Conservation (phyloP, 495 filamentous ascomycete genomes). For the Tuber indicum region DNA sequence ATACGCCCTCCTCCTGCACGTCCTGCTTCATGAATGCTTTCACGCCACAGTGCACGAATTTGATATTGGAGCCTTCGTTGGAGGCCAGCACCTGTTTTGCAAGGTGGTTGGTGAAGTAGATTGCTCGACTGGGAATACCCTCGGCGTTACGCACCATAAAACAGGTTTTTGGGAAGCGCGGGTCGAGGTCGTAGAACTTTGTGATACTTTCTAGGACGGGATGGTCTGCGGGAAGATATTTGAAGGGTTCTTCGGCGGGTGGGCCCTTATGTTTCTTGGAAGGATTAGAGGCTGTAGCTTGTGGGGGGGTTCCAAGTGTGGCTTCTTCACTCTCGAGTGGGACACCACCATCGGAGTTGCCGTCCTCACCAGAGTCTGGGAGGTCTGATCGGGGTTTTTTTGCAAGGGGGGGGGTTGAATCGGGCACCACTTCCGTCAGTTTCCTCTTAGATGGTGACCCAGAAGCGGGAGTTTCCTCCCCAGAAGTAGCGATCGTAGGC, state of each 20-base stretch:
- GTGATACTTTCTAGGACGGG: slow-evolving; percentile 66
- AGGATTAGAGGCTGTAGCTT: slow-evolving; percentile 27
- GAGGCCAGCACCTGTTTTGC: slow-evolving; percentile 69
- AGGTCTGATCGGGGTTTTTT: slow-evolving; percentile 40
- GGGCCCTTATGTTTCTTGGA: slow-evolving; percentile 49
- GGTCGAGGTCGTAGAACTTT: slow-evolving; percentile 72
- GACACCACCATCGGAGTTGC: not conserved
- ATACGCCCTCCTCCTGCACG: slow-evolving; percentile 72
- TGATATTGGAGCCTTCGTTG: slow-evolving; percentile 84
- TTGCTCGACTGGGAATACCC: slow-evolving; percentile 73
- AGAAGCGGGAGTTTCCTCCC: slow-evolving; percentile 40
- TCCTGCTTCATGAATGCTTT: slow-evolving; percentile 99
- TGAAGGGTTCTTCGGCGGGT: slow-evolving; percentile 80
- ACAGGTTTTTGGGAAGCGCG: slow-evolving; percentile 76
- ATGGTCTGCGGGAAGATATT: slow-evolving; percentile 68
- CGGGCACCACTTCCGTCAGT: slow-evolving; percentile 33
- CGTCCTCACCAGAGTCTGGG: not conserved
- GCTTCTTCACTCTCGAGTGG: slow-evolving; percentile 21
- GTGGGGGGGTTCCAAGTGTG: slow-evolving; percentile 36
- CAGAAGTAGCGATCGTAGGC: slow-evolving; percentile 38
- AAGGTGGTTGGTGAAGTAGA: slow-evolving; percentile 89
- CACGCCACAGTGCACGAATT: slow-evolving; percentile 92
- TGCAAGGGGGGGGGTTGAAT: slow-evolving; percentile 41
- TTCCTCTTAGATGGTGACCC: slow-evolving; percentile 44
- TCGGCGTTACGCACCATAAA: slow-evolving; percentile 93